These are phyloP conservation scores for Furcasterigmium sp. DNA, from an alignment of 2,329 filamentous ascomycete species.

Conservation along the genomic window DNA sequence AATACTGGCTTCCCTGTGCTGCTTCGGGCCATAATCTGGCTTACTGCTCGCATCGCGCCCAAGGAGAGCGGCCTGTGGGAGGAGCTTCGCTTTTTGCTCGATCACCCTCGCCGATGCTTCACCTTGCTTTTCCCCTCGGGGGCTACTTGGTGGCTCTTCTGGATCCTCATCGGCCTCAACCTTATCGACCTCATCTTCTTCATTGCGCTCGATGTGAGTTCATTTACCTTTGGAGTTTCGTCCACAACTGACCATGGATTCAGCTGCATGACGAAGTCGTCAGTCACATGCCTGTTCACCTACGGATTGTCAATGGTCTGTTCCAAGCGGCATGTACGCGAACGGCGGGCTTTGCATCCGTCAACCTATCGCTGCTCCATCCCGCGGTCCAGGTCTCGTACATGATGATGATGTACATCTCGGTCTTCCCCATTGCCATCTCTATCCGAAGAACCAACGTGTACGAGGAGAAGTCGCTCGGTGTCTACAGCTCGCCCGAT, in stretches of 20 bases:
- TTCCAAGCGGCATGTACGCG: conserved; percentile 88
- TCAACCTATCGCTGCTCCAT: conserved; percentile 73
- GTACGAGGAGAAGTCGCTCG: conserved; percentile 85
- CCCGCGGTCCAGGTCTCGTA: conserved; percentile 92
- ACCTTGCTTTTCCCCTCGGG: conserved; percentile 86
- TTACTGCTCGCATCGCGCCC: conserved; percentile 62
- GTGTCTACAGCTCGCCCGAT: conserved; percentile 58
- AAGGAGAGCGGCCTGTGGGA: conserved; percentile 71
- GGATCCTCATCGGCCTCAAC: conserved; percentile 77
- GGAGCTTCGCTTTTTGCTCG: conserved; percentile 82
- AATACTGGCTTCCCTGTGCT: conserved; percentile 96
- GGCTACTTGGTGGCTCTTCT: conserved; percentile 95
- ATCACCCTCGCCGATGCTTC: conserved; percentile 94
- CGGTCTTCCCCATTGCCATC: conserved; percentile 93
- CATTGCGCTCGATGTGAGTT: conserved; percentile 78
- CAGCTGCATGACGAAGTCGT: conserved; percentile 70
- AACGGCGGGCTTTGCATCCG: conserved; percentile 82
- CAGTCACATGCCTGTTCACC: conserved; percentile 61
- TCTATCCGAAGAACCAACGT: conserved; percentile 92
- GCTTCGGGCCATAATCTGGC: conserved; percentile 90
- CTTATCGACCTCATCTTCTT: conserved; percentile 84
- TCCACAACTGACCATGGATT: conserved; percentile 15
- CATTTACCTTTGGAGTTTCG: not conserved
- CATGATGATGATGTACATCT: conserved; percentile 99
- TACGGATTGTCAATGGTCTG: conserved; percentile 76